These are phyloP conservation scores for Arthrobotrys iridis DNA, from an alignment of 2,329 filamentous ascomycete genomes.

Conservation along the genomic window DNA sequence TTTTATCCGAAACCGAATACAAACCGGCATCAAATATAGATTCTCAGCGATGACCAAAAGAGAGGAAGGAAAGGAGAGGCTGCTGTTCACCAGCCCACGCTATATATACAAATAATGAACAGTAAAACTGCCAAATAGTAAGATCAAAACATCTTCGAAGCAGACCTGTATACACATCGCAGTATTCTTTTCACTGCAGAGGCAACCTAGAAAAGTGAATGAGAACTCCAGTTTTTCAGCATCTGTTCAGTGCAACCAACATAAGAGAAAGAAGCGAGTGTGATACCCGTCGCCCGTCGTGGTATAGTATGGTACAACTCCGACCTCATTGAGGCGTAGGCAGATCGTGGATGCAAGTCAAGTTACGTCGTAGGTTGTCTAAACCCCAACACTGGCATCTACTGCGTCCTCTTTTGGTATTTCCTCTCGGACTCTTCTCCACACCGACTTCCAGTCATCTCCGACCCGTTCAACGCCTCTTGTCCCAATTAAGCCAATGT, in stretches of 20 bases:
- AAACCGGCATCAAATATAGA: slow-evolving; percentile 20
- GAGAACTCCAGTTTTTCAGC: slow-evolving; percentile 18
- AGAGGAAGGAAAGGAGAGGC: slow-evolving; percentile 33
- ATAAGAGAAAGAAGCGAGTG: slow-evolving; percentile 15
- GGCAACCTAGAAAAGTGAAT: slow-evolving; percentile 15
- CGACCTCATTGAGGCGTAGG: background rate
- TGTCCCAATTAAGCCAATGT: slow-evolving; percentile 75
- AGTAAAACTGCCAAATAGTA: slow-evolving; percentile 4
- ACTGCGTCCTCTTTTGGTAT: slow-evolving; percentile 38
- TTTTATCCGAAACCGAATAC: slow-evolving; percentile 27
- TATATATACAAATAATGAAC: slow-evolving; percentile 30
- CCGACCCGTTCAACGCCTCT: slow-evolving; percentile 76
- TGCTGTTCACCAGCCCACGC: slow-evolving; percentile 29
- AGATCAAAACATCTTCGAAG: background rate
- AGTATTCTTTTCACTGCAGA: background rate
- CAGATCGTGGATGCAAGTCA: background rate
- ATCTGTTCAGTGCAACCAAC: slow-evolving; percentile 21
- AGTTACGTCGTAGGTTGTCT: background rate
- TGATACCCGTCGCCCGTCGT: background rate
- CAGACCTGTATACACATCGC: background rate
- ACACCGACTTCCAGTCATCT: slow-evolving; percentile 62
- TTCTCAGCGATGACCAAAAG: background rate
- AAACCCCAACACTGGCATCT: slow-evolving; percentile 37
- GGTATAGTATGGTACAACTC: slow-evolving; percentile 48
- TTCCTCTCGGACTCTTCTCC: slow-evolving; percentile 55